These are phyloP conservation scores for Rhizoctonia solani DNA, from an alignment of 1,284 basidiomycete genomes.

Conservation along the genomic window DNA sequence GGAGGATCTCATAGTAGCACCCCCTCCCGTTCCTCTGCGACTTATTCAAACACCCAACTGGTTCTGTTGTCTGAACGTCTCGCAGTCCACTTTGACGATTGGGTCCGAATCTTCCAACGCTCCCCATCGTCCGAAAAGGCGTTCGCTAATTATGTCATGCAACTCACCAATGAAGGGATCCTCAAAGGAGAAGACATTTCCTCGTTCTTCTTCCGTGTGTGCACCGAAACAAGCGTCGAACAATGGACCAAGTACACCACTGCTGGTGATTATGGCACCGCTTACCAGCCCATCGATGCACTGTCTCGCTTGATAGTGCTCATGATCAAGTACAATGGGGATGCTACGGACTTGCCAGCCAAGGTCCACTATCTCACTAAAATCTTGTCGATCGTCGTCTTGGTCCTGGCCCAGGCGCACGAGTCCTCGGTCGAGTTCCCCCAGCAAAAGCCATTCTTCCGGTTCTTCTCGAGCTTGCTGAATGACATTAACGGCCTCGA, in stretches of 20 bases:
- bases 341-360: conserved; percentile 90
- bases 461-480: conserved; percentile 96
- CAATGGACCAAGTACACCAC: conserved; percentile 87
- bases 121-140: conserved; percentile 90
- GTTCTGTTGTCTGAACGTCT: conserved; percentile 53
- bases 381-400: conserved; percentile 95
- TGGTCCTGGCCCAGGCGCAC: conserved; percentile 93
- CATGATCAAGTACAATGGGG: conserved; percentile 99
- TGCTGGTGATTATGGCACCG: conserved; percentile 72
- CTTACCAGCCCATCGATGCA: conserved; percentile 94
- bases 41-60: conserved; percentile 44
- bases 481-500: conserved; percentile 90
- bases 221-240: conserved; percentile 92
- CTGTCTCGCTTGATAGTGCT: conserved; percentile 94
- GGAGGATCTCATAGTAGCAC: not conserved
- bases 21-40: conserved; percentile 41
- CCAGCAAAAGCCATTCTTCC: conserved; percentile 97
- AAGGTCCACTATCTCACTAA: conserved; percentile 98
- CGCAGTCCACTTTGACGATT: conserved; percentile 57
- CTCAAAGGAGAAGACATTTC: conserved; percentile 96
- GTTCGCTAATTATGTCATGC: conserved; percentile 97
- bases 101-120: conserved; percentile 94
- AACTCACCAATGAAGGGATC: conserved; percentile 94
- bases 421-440: conserved; percentile 86
- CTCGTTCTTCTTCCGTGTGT: conserved; percentile 97